A percentile compares a stretch with the other conserved stretches of the same genome.
Evolutionary conservation across 805 yeast species (phyloP).

Genomic region (Dipodascus albidus): DNA sequence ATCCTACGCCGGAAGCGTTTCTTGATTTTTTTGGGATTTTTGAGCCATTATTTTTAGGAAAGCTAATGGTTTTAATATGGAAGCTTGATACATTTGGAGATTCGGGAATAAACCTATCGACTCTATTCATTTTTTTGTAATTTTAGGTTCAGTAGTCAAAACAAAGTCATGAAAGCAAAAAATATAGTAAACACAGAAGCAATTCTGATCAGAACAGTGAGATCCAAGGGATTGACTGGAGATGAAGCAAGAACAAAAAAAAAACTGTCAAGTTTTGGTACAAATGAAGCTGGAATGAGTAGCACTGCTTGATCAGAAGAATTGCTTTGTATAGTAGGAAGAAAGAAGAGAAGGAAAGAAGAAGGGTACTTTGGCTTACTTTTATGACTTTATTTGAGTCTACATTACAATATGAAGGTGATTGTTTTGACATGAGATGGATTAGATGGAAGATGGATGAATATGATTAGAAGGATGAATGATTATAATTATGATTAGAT

Average conservation of each 20-base stretch:
- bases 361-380: not conserved
- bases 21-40: not conserved
- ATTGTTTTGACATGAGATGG: not conserved
- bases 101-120: not conserved
- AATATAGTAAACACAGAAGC: not conserved
- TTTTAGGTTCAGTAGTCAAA: not conserved
- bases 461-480: too few species aligned
- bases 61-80: not conserved
- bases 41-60: not conserved
- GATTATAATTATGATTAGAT: too few species aligned
- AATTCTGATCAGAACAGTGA: not conserved
- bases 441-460: too few species aligned
- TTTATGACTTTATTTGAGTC: not conserved
- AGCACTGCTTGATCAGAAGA: not conserved
- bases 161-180: not conserved
- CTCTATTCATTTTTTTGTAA: not conserved
- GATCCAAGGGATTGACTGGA: not conserved
- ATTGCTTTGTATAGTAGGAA: not conserved
- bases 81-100: not conserved
- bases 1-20: not conserved
- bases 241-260: not conserved
- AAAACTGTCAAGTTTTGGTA: too few species aligned
- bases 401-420: not conserved
- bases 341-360: not conserved
- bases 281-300: not conserved